Evolutionary conservation across 768 basidiomycete species (phyloP).

Genomic region (Hortiboletus campestris): DNA sequence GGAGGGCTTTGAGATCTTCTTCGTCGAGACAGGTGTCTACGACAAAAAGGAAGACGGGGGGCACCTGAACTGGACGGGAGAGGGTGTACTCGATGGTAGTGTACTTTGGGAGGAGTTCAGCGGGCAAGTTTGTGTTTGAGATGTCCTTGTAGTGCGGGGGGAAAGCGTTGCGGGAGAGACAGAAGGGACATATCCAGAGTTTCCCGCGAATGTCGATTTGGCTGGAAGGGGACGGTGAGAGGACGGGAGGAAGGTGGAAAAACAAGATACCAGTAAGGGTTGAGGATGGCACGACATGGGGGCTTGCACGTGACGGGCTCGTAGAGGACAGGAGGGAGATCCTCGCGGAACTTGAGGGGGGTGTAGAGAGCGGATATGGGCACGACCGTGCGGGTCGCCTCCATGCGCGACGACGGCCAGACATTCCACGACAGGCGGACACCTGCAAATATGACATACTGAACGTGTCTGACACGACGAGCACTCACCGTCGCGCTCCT

Average conservation of each 20-base stretch:
- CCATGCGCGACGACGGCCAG: slow-evolving; percentile 97
- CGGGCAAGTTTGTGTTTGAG: slow-evolving; percentile 92
- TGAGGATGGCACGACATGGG: slow-evolving; percentile 94
- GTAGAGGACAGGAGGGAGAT: slow-evolving; percentile 93
- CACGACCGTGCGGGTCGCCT: slow-evolving; percentile 96
- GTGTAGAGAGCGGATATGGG: slow-evolving; percentile 98
- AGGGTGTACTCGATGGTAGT: slow-evolving; percentile 99
- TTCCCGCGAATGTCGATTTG: slow-evolving; percentile 99
- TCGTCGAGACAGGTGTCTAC: slow-evolving; percentile 96
- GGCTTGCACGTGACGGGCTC: slow-evolving; percentile 99
- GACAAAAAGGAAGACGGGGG: slow-evolving; percentile 95
- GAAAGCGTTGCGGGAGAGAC: slow-evolving; percentile 93
- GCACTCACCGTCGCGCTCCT: slow-evolving; percentile 87
- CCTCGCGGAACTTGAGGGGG: slow-evolving; percentile 89
- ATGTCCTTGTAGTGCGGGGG: slow-evolving; percentile 99
- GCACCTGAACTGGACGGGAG: slow-evolving; percentile 83
- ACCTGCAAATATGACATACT: slow-evolving; percentile 46
- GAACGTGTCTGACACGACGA: not conserved
- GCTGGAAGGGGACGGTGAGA: slow-evolving; percentile 41
- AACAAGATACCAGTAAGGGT: slow-evolving; percentile 84
- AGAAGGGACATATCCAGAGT: slow-evolving; percentile 99
- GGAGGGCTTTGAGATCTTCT: slow-evolving; percentile 92
- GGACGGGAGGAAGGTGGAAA: not conserved
- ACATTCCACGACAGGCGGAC: slow-evolving; percentile 98
- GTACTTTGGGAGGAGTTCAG: slow-evolving; percentile 95